Conservation (phyloP, 2,329 filamentous ascomycete genomes). For the Purpureocillium takamizusanense region DNA sequence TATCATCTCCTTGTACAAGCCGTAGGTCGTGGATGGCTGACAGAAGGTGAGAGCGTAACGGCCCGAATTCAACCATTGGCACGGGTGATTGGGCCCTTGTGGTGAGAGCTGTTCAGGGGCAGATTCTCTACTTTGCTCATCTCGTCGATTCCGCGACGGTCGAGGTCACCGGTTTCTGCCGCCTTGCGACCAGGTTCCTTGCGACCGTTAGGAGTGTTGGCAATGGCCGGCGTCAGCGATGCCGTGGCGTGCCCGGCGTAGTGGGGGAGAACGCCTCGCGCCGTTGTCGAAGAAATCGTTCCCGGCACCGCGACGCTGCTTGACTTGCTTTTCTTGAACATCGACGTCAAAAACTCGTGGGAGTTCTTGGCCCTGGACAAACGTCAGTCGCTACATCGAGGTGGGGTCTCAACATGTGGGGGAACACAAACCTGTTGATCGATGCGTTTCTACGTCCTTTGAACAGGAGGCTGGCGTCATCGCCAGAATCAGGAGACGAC, state of each 20-base stretch:
- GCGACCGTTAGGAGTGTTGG: slow-evolving; percentile 25
- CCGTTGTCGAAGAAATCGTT: slow-evolving; percentile 43
- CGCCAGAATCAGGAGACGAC: slow-evolving; percentile 19
- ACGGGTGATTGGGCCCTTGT: slow-evolving; percentile 3
- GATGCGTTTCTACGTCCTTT: slow-evolving; percentile 22
- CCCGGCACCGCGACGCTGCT: slow-evolving; percentile 36
- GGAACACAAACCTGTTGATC: slow-evolving; percentile 17
- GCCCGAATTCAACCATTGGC: slow-evolving; percentile 1
- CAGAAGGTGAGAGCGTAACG: slow-evolving; percentile 4
- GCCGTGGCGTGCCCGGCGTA: slow-evolving; percentile 44
- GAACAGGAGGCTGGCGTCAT: slow-evolving; percentile 27
- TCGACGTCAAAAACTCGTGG: slow-evolving; percentile 38
- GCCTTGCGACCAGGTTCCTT: slow-evolving; percentile 18
- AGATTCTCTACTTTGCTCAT: slow-evolving; percentile 37
- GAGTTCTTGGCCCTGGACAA: slow-evolving; percentile 26
- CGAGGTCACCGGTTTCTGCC: slow-evolving; percentile 12
- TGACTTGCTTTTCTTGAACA: slow-evolving; percentile 43
- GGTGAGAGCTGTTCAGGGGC: slow-evolving; percentile 20
- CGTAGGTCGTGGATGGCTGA: background rate
- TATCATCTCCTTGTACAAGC: slow-evolving; percentile 1
- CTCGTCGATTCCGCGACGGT: slow-evolving; percentile 9
- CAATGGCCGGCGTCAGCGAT: slow-evolving; percentile 35
- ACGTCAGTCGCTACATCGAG: slow-evolving; percentile 6
- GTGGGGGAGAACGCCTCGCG: slow-evolving; percentile 44
- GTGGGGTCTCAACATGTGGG: background rate